phyloP scores from a whole-genome alignment of 2,329 filamentous ascomycete genomes.

The Pseudocercospora crystallina region DNA sequence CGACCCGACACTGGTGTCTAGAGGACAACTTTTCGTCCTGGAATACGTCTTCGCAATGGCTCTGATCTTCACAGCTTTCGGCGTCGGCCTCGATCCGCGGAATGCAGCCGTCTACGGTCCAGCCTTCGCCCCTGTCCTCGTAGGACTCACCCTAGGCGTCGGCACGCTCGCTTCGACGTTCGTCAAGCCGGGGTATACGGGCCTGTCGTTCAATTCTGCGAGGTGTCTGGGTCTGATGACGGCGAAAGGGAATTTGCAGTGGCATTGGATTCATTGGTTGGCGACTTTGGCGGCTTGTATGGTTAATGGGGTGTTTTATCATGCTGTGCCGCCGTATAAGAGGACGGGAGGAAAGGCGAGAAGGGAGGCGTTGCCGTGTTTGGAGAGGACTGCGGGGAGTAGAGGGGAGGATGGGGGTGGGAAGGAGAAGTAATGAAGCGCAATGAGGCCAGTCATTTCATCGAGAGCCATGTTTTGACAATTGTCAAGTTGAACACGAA shows the following conservation, averaged over 20 bases:
- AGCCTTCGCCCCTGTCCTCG: conserved; percentile 50
- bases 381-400: conserved; percentile 2
- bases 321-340: conserved; percentile 25
- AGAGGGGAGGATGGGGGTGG: no score
- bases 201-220: conserved; percentile 37
- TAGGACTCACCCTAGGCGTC: conserved; percentile 40
- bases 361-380: conserved; percentile 1
- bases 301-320: conserved; percentile 36
- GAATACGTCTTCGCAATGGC: conserved; percentile 51
- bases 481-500: no score
- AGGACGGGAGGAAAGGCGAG: conserved; percentile 1
- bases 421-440: not conserved
- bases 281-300: conserved; percentile 34
- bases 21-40: conserved; percentile 41
- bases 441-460: no score
- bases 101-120: conserved; percentile 52
- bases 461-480: no score
- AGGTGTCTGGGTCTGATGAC: conserved; percentile 40
- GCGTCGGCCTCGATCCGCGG: conserved; percentile 55
- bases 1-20: conserved; percentile 19
- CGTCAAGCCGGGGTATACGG: conserved; percentile 35
- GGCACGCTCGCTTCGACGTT: conserved; percentile 31
- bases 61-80: conserved; percentile 52
- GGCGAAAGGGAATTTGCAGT: conserved; percentile 33
- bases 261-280: conserved; percentile 38